A percentile compares a stretch with the other conserved stretches of the same genome.
Conservation (phyloP, 768 basidiomycete species). For the Pleurotus tuber-regium region DNA sequence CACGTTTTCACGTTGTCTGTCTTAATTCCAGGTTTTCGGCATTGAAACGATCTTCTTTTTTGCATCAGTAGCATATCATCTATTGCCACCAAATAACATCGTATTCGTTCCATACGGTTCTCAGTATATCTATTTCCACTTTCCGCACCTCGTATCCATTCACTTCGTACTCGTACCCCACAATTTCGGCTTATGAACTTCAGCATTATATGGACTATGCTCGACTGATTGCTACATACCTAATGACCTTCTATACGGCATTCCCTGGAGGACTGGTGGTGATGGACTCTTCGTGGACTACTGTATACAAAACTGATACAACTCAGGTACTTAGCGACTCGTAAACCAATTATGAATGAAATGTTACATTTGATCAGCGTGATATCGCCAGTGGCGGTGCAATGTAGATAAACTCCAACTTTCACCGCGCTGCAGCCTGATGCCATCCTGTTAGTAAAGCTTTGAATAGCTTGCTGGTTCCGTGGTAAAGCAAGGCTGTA, state of each 20-base stretch:
- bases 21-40: not conserved
- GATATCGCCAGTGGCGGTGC: too few relatives aligned
- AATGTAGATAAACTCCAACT: too few relatives aligned
- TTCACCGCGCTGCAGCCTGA: too few relatives aligned
- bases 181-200: constrained; percentile 5
- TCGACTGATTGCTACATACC: not conserved
- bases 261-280: constrained; percentile 2
- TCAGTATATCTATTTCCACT: not conserved
- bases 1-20: not conserved
- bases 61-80: not conserved
- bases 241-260: not conserved
- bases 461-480: too few relatives aligned
- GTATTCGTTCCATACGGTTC: not conserved
- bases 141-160: not conserved
- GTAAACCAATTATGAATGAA: too few relatives aligned
- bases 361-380: too few relatives aligned
- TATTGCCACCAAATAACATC: constrained; percentile 2
- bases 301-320: too few relatives aligned
- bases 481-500: not conserved
- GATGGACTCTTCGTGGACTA: constrained; percentile 6
- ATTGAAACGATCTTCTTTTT: not conserved
- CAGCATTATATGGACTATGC: not conserved
- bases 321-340: too few relatives aligned
- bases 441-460: too few relatives aligned
- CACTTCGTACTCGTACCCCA: not conserved